phyloP scores from a whole-genome alignment of 805 yeast species.

The Candida schatavii region DNA sequence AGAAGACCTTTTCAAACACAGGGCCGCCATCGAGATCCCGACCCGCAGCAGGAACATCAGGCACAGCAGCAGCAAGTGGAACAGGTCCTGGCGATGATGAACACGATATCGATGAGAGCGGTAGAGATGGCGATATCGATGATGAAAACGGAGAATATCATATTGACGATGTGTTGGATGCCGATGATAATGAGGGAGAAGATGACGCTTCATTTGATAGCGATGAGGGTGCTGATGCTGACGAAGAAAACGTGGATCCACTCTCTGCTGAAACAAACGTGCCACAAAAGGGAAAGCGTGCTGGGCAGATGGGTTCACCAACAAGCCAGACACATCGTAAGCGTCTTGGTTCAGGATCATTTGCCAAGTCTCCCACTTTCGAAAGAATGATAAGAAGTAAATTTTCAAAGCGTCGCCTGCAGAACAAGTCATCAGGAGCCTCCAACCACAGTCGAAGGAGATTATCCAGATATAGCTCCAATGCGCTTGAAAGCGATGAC shows the following conservation, averaged over 20 bases:
- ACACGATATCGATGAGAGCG: constrained; percentile 1
- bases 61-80: constrained; percentile 12
- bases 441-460: constrained; percentile 13
- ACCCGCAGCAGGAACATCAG: not conserved
- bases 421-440: constrained; percentile 7
- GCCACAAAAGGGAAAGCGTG: not conserved
- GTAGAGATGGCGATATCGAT: constrained; percentile 6
- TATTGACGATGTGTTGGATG: constrained; percentile 13
- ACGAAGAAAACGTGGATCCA: not conserved
- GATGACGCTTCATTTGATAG: not conserved
- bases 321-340: not conserved
- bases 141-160: constrained; percentile 5
- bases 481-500: constrained; percentile 8
- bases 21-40: too few species aligned
- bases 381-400: constrained; percentile 29
- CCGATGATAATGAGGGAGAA: not conserved
- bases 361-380: constrained; percentile 45
- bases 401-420: not conserved
- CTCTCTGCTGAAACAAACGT: not conserved
- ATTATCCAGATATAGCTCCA: not conserved
- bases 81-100: constrained; percentile 14
- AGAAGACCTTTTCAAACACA: constrained; percentile 22
- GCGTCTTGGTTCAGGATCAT: constrained; percentile 12
- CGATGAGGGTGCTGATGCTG: not conserved
- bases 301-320: constrained; percentile 4